Evolutionary conservation across 352 stramenopile genomes (phyloP), one percentile per base, ranked within the genome.

Genomic region (Pythium sukuiense): DNA sequence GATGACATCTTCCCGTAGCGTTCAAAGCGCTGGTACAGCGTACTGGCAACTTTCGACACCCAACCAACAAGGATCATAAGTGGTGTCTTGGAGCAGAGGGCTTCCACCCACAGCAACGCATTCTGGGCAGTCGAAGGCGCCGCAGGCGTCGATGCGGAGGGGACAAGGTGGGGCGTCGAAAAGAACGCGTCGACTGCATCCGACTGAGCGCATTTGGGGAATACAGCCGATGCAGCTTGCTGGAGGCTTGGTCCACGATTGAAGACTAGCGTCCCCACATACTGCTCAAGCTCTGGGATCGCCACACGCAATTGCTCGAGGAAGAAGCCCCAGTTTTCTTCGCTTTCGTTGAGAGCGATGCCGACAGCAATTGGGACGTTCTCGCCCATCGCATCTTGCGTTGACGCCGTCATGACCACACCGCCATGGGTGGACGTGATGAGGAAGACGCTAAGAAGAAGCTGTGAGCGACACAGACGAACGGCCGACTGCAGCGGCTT

Each of bases 61-160:
- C 85, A 93, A 11, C 82, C 81, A 14, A 89, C 82, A 8, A 93
- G 69, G 27, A 93, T 89, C 85, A 93, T 93, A 11, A 91, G 67
- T 20, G 85, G 85, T 16, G 83, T 73, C 67, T 91, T 93, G 16
- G 54, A 35, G 49, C 82, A 91, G 9, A 93, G 63, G 14, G 56
- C 59, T 67, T 93, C 85, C 45, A 93, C 62, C 82, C 82, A 93
- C 56, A 83, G 75, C 57, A 92, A 72, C 16, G 68, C 59, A 46
- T 67, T 70, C 14, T 63, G 61, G 26, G 33, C 39, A 1, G 20
- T 26, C 41, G 46, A 11, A 5, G 60, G 4, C 2, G 55, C 29
- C 5, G 46, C 9, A 6, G 46, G 20, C 5, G 45, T 45, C 14
- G 59, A 30, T 20, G 24, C 39, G n/a, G 58, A 37, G 14, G 58